Base-by-base conservation (phyloP, 2,329 filamentous ascomycete species). In the Dothistroma septosporum region DNA sequence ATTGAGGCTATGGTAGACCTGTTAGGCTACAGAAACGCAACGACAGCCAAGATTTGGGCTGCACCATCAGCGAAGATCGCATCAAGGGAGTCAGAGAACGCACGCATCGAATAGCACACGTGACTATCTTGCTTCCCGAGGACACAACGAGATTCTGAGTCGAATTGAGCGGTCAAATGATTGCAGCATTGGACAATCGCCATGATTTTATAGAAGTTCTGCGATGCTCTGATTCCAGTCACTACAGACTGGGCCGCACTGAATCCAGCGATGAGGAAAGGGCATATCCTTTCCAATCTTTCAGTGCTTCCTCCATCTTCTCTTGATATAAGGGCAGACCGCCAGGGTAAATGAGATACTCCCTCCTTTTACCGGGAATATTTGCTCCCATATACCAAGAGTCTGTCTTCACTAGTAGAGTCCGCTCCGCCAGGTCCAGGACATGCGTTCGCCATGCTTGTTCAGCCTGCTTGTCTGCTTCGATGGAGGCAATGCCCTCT, bases 281-380 rank as follows among this genome's bases (percentile, higher is more conserved):
- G 10, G 33, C 33, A 16, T 37, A 37, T 2, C 33, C 33, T 37
- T 37, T 3, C 33, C 33, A 37, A 16, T 37, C 14, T 16, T 37
- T 16, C 14, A 37, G 33, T 9, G 33, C 33, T 16, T 3, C 33
- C 14, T 37, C 33, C 33, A 37, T 37, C 33, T 37, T 37, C 14
- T 37, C 10, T 16, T 37, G 33, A 37, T 37, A 37, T 9, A 37
- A 4, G 3, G 33, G 33, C 14, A 37, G 33, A 37, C 33, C 33
- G 2, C 33, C 33, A 37, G 14, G 33, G 33, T 37, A 63, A 14
- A 65, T 22, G 57, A 79, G 65, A 61, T 75, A 76, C 66, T 79
- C 77, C 6, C 72, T 70, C 16, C 70, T 66, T 69, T 79, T 79
- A 2, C 78, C 77, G 0, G 77, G 76, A 7, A 80, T 69, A 35